Percentiles rank a stretch among this genome's conserved stretches.
phyloP scores from a whole-genome alignment of 1,284 basidiomycete species.

The Irpex rosettiformis region DNA sequence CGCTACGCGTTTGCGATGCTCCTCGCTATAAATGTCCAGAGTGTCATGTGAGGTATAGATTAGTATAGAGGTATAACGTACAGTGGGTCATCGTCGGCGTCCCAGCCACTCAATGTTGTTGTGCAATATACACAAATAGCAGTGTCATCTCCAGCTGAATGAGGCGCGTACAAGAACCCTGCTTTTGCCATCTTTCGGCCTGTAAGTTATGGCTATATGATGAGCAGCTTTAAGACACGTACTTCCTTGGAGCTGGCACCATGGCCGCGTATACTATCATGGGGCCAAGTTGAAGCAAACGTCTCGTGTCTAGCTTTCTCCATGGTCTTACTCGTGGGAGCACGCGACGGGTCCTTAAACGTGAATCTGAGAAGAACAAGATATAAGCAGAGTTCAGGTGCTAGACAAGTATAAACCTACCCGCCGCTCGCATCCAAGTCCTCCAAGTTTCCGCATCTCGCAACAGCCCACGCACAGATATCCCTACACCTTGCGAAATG shows the following conservation, averaged over 20 bases:
- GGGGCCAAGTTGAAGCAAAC: slow-evolving; percentile 66
- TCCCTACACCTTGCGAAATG: slow-evolving; percentile 63
- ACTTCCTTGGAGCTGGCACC: slow-evolving; percentile 71
- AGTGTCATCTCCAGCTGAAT: slow-evolving; percentile 61
- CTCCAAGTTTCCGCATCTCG: slow-evolving; percentile 61
- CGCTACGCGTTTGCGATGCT: slow-evolving; percentile 57
- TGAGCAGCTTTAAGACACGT: slow-evolving; percentile 14
- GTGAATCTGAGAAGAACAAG: slow-evolving; percentile 2
- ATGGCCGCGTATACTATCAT: slow-evolving; percentile 62
- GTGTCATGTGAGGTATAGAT: neutral
- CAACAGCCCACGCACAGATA: slow-evolving; percentile 73
- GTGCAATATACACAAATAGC: slow-evolving; percentile 79
- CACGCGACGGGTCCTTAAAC: slow-evolving; percentile 51
- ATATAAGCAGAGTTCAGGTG: slow-evolving; percentile 1
- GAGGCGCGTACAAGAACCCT: slow-evolving; percentile 76
- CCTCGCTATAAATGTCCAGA: slow-evolving; percentile 42
- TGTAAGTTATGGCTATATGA: slow-evolving; percentile 3
- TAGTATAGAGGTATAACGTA: slow-evolving; percentile 31
- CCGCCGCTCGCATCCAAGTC: slow-evolving; percentile 54
- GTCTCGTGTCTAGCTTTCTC: slow-evolving; percentile 68
- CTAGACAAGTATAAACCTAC: slow-evolving; percentile 35
- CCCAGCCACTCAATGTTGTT: slow-evolving; percentile 76
- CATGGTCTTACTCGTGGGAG: slow-evolving; percentile 65
- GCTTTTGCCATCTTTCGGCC: slow-evolving; percentile 73
- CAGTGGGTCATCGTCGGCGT: slow-evolving; percentile 76